Evolutionary conservation across 192 early-diverging fungal species (phyloP), one percentile per base, ranked within the genome.

Genomic region (Backusella sp.): DNA sequence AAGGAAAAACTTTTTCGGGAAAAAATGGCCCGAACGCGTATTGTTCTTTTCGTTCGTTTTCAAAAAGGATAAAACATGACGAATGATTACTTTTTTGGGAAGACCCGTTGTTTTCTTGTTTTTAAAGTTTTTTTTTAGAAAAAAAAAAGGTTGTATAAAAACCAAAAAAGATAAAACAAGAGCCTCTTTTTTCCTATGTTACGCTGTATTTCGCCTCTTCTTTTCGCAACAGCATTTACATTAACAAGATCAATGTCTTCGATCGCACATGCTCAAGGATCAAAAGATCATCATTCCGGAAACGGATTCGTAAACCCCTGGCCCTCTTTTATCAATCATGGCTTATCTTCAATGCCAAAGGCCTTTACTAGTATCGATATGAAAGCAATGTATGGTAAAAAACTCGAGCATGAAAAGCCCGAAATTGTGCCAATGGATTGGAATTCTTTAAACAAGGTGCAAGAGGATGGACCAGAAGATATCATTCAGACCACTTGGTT

Each of bases 311-410:
- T 21, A 6, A 56, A 56, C 7, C 53, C 42, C 4, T 44, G 46
- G 56, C 56, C 56, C 56, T 62, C 56, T 4, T 62, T 62, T 62
- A 62, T 62, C 8, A 62, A 1, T 9, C 21, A 62, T 28, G 56
- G 56, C 9, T 28, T 62, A 2, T 23, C 56, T 23, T 8, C 23
- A 12, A 28, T 62, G 23, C 56, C 56, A 62, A 62, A 62, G 23
- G 56, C 56, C 26, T 62, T 59, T 12, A 2, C 2, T 26, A 59
- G 9, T 23, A 59, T 59, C 23, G 23, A 59, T 59, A 12, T 26
- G 23, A 59, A 59, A 21, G 53, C 53, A 9, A 59, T 59, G 53
- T 59, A 59, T 59, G 53, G 53, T 59, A 59, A 59, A 59, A 59
- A 59, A 8, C 23, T 59, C 21, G 53, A 59, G 9, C 53, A 59